These are phyloP conservation scores for Globisporangium perplexum DNA, from an alignment of 352 stramenopile species.

Conservation along the genomic window DNA sequence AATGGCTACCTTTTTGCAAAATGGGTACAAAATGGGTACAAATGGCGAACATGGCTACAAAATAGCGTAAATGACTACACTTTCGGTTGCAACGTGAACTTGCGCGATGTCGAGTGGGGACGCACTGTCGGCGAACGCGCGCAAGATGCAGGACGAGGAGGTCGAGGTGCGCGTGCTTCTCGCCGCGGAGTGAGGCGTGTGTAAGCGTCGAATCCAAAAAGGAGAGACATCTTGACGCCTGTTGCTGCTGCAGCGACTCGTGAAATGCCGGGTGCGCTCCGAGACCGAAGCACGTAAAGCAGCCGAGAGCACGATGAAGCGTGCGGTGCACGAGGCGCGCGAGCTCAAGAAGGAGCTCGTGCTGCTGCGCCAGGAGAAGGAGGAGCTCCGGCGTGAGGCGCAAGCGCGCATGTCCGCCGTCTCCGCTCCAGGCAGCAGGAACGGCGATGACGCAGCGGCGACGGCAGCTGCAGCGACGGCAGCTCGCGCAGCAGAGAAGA, in stretches of 20 bases:
- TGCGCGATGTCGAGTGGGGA: conserved; percentile 8
- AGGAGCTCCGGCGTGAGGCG: conserved; percentile 33
- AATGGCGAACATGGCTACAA: background rate
- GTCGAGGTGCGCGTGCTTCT: conserved; percentile 31
- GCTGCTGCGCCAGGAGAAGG: conserved; percentile 67
- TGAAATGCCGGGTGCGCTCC: conserved; percentile 72
- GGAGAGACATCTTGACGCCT: background rate
- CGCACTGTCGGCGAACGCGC: conserved; percentile 32
- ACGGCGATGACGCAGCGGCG: background rate
- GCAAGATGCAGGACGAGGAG: conserved; percentile 57
- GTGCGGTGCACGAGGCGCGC: conserved; percentile 56
- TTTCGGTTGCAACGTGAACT: background rate
- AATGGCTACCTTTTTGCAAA: background rate
- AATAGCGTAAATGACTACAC: too few relatives aligned
- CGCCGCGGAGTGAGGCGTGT: too few relatives aligned
- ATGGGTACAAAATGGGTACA: background rate
- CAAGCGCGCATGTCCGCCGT: conserved; percentile 12
- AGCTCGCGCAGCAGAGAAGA: conserved; percentile 21
- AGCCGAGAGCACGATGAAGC: conserved; percentile 67
- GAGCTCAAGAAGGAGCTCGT: conserved; percentile 79
- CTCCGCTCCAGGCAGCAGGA: conserved; percentile 1
- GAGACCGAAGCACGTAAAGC: conserved; percentile 72
- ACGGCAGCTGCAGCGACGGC: conserved; percentile 5
- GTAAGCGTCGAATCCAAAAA: background rate
- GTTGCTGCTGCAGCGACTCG: conserved; percentile 36